phyloP scores from a whole-genome alignment of 2,329 filamentous ascomycete species.

The Colletotrichum somersetense region DNA sequence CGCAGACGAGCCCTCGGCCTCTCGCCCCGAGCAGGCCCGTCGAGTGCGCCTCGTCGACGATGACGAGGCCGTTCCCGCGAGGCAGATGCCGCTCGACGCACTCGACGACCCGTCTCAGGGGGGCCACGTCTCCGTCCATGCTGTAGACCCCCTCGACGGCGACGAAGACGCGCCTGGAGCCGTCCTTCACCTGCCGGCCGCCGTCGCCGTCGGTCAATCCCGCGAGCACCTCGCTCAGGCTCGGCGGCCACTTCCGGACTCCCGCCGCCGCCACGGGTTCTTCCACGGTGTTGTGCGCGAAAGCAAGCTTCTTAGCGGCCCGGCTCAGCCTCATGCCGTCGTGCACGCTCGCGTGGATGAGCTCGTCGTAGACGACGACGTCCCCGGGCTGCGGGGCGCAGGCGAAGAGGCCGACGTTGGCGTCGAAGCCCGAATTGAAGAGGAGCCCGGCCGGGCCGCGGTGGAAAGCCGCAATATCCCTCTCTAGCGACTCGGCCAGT shows the following conservation, averaged over 20 bases:
- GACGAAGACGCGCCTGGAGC: constrained; percentile 71
- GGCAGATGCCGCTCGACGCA: constrained; percentile 69
- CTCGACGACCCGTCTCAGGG: constrained; percentile 70
- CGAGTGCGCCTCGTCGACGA: constrained; percentile 78
- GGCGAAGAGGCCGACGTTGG: constrained; percentile 73
- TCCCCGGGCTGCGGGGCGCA: constrained; percentile 72
- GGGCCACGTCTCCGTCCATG: constrained; percentile 84
- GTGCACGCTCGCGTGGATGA: constrained; percentile 83
- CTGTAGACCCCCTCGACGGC: constrained; percentile 80
- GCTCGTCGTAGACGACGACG: constrained; percentile 77
- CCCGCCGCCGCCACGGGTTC: not conserved
- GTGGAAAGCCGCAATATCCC: constrained; percentile 62
- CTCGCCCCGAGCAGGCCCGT: constrained; percentile 69
- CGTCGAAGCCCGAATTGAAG: constrained; percentile 74
- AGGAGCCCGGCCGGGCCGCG: constrained; percentile 59
- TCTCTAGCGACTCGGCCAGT: constrained; percentile 60
- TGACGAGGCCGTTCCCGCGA: constrained; percentile 68
- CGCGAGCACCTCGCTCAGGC: constrained; percentile 48
- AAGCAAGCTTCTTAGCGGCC: constrained; percentile 61
- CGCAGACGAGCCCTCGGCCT: constrained; percentile 70
- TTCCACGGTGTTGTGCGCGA: constrained; percentile 68
- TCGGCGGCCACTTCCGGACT: constrained; percentile 10
- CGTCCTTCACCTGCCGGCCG: constrained; percentile 50
- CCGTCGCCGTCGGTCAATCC: constrained; percentile 50
- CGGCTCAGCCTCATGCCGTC: constrained; percentile 80